Base-by-base conservation (phyloP, 495 filamentous ascomycete species). In the Beverwykella pulmonaria region DNA sequence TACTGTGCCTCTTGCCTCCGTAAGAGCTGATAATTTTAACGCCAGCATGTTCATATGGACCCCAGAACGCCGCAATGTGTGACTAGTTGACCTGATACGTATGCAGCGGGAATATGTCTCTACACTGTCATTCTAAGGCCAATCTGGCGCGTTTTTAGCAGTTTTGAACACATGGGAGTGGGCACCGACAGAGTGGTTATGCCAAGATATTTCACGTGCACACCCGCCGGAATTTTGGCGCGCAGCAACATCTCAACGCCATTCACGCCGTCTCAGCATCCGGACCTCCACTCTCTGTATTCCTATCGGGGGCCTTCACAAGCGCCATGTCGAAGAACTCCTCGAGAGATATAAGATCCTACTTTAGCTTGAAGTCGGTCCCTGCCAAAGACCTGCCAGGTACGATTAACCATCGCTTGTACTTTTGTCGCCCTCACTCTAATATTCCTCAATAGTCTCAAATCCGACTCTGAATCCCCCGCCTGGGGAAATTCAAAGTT, bases 321-420 rank as follows among this genome's bases (percentile, higher is more conserved):
- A 9, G 20, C 54, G 30, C 23, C 26, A 50, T 54, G 25, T 4
- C 52, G 26, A 54, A 29, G 27, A 26, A 26, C 3, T 7, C 3
- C 25, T 53, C 59, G 26, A 27, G 63, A 52, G 49, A 55, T 44
- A 67, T 67, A n/a, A 46, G 56, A 48, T 32, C 50, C 47, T 67
- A 53, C 57, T 67, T 67, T 29, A 52, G 47, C 57, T 61, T 61
- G 19, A 52, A 44, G 39, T n/a, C 39, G 39, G 8, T 12, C 9
- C 17, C 39, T n/a, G 39, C 17, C 9, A 44, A n/a, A 2, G 39
- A 44, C 5, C 39, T 15, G 39, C 17, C 39, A n/a, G 39, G 39
- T 44, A 44, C 39, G 12, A n/a, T n/a, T n/a, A n/a, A n/a, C 9
- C 39, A 44, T 12, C 15, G 39, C 17, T 9, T 44, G 8, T 9